A percentile compares a stretch with the other conserved stretches of the same genome.
phyloP scores from a whole-genome alignment of 2,329 filamentous ascomycete species.

The Hysterium pulicare region DNA sequence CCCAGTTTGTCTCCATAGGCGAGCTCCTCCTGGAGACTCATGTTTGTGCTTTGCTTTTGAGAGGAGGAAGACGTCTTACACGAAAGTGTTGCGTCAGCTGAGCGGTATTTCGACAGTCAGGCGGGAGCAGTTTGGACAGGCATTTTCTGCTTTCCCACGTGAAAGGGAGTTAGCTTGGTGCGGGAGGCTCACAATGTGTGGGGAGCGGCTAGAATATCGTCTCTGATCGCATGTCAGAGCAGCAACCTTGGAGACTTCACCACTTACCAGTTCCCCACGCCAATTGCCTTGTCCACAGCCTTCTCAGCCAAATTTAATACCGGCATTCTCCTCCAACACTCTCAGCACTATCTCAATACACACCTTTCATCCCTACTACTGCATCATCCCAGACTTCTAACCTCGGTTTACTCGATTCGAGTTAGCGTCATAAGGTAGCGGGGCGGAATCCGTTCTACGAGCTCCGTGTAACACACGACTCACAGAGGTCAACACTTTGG shows the following conservation, averaged over 20 bases:
- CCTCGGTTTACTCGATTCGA: slow-evolving; percentile 26
- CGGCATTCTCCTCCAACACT: slow-evolving; percentile 3
- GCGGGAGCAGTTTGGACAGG: background rate
- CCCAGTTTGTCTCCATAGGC: too few relatives aligned
- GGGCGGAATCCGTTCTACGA: slow-evolving; percentile 21
- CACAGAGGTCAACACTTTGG: slow-evolving; percentile 24
- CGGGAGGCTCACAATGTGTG: slow-evolving; percentile 25
- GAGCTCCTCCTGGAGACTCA: too few relatives aligned
- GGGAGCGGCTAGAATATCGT: slow-evolving; percentile 13
- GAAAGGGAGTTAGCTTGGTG: slow-evolving; percentile 13
- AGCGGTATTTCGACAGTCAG: background rate
- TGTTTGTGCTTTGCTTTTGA: too few relatives aligned
- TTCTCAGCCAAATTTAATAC: background rate
- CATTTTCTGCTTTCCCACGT: slow-evolving; percentile 18
- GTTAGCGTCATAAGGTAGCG: slow-evolving; percentile 35
- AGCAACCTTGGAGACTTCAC: slow-evolving; percentile 3
- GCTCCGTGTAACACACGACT: slow-evolving; percentile 9
- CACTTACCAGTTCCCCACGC: too few relatives aligned
- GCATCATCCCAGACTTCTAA: slow-evolving; percentile 9
- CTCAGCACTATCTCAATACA: background rate
- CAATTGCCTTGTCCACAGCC: slow-evolving; percentile 11
- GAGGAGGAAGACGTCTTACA: too few relatives aligned
- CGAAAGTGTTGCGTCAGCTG: slow-evolving; percentile 2
- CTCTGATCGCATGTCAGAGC: slow-evolving; percentile 16
- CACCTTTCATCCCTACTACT: slow-evolving; percentile 1